Base-by-base conservation (phyloP, 495 filamentous ascomycete species). In the Hyphodiscus hymeniophilus region DNA sequence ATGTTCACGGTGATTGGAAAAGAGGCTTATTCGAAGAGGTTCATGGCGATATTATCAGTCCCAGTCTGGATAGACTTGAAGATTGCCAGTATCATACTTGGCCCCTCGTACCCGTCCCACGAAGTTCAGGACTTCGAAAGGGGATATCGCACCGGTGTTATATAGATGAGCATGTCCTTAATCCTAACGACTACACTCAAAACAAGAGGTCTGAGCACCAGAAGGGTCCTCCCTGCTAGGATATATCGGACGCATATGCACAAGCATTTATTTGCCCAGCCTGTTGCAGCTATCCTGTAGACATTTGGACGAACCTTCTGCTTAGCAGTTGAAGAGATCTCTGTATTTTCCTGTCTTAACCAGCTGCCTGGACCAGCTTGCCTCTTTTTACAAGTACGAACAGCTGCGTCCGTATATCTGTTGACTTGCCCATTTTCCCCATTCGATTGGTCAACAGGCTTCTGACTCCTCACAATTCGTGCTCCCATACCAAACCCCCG, bases 181-280 rank as follows among this genome's bases (percentile, higher is more conserved):
- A 42, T 51, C n/a, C n/a, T 48, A 48, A 56, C 48, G 48, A 51
- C 30, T 22, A 42, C 38, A 42, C n/a, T 30, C 26, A 28, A 56
- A 56, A 56, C 53, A 56, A 39, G 23, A n/a, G 40, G 33, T 11
- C 30, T 47, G 26, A 20, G 38, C n/a, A n/a, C n/a, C n/a, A n/a
- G n/a, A n/a, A n/a, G 38, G 26, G 16, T 23, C 41, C 17, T 13
- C 12, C 11, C 17, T 35, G 16, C 20, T 35, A 34, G 13, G 41
- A 50, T 15, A 50, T 38, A 43, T 51, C 47, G 24, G 53, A 51
- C 36, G 53, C 48, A 56, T 17, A 47, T 36, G 38, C 30, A 44
- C 17, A 45, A 40, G 42, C 50, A 38, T 43, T 31, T 38, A 35
- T 10, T 32, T 4, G 47, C 26, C 24, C 41, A n/a, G n/a, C n/a